Percentiles rank a stretch among this genome's conserved stretches.
Conservation (phyloP, 306 rosid species). For the Bauhinia variegata region DNA sequence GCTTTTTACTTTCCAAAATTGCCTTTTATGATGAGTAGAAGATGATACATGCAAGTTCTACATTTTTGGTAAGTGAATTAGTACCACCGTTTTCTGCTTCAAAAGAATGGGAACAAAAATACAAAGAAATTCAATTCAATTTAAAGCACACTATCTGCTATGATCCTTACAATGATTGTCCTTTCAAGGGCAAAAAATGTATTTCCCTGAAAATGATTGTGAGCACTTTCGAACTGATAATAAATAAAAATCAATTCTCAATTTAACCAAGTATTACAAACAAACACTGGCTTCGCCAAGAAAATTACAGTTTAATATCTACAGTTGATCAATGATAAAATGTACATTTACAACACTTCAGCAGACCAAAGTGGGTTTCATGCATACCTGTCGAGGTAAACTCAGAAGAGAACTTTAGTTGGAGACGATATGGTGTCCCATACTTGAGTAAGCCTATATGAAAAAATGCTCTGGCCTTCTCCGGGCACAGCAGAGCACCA, state of each 20-base stretch:
- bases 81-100: constrained; percentile 19
- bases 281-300: constrained; percentile 30
- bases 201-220: constrained; percentile 20
- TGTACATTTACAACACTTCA: constrained; percentile 35
- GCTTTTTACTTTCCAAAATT: constrained; percentile 37
- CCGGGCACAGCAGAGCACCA: constrained; percentile 19
- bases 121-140: neutral
- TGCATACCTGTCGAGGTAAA: constrained; percentile 30
- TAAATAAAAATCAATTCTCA: constrained; percentile 19
- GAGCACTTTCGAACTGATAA: constrained; percentile 22
- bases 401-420: constrained; percentile 10
- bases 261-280: constrained; percentile 25
- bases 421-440: constrained; percentile 19
- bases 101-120: neutral
- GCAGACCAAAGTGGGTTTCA: constrained; percentile 24
- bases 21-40: constrained; percentile 32
- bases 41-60: constrained; percentile 14
- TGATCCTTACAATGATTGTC: neutral
- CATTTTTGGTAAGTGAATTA: constrained; percentile 24
- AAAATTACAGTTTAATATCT: constrained; percentile 35
- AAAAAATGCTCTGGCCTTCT: constrained; percentile 24
- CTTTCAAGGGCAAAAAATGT: neutral
- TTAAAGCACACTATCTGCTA: no score
- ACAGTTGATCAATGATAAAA: constrained; percentile 40
- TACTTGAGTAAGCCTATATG: constrained; percentile 2